Percentiles rank a stretch among this genome's conserved stretches.
These are phyloP conservation scores for Carex myosuroides DNA, from an alignment of 176 grass and related monocot species.

Conservation along the genomic window DNA sequence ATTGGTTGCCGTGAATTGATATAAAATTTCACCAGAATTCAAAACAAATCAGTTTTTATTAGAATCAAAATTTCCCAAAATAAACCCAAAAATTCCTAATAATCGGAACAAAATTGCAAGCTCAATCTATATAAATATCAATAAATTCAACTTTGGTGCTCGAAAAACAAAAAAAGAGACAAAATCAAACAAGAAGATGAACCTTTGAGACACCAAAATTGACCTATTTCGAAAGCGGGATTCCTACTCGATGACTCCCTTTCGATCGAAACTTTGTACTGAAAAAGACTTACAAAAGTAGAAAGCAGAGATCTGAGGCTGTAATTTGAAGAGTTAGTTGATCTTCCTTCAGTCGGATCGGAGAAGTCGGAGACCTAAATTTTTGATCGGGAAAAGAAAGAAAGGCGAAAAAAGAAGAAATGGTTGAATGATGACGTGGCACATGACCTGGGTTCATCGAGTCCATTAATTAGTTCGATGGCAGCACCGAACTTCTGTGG, in stretches of 20 bases:
- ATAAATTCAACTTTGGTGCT: not conserved
- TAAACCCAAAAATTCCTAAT: not conserved
- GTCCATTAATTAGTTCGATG: not conserved
- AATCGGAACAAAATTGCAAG: not conserved
- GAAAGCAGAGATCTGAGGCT: not conserved
- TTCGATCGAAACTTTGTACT: not conserved
- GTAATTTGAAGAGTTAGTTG: not conserved
- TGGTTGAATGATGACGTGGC: not conserved
- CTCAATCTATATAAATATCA: not conserved
- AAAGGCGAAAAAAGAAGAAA: not conserved
- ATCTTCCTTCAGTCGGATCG: not conserved
- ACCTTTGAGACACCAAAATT: not conserved
- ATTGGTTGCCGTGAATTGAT: not conserved
- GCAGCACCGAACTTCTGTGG: not conserved
- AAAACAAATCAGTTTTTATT: not conserved
- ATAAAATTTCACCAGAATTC: not conserved
- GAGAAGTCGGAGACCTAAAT: not conserved
- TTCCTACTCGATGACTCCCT: not conserved
- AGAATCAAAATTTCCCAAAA: not conserved
- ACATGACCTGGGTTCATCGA: not conserved
- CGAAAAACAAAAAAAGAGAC: not conserved
- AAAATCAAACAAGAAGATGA: not conserved
- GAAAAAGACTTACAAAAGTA: slow-evolving; percentile 5
- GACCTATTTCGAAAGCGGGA: not conserved
- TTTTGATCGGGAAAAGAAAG: not conserved